phyloP scores from a whole-genome alignment of 2,329 filamentous ascomycete species.

The Chrysoporthe puriensis region DNA sequence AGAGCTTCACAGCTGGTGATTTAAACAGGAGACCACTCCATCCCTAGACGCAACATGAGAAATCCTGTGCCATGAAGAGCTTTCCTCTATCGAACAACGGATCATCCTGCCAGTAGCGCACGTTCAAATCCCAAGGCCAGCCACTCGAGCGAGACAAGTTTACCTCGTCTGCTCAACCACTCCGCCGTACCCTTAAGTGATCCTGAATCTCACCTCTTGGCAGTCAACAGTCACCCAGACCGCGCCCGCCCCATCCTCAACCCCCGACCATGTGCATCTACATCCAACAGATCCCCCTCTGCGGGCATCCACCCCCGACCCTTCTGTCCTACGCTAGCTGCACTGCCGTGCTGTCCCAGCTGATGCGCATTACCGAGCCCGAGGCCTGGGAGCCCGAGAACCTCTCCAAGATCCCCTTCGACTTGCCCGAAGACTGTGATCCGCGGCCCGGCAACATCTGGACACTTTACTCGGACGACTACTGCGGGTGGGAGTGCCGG shows the following conservation, averaged over 20 bases:
- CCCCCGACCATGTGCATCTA: conserved; percentile 34
- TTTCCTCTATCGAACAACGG: not conserved
- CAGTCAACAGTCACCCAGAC: too few species aligned
- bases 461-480: conserved; percentile 29
- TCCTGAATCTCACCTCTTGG: too few species aligned
- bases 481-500: conserved; percentile 37
- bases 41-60: not conserved
- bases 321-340: conserved; percentile 34
- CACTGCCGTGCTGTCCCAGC: conserved; percentile 27
- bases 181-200: too few species aligned
- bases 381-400: conserved; percentile 31
- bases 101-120: too few species aligned
- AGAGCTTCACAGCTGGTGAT: not conserved
- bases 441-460: conserved; percentile 30
- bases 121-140: too few species aligned
- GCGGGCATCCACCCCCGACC: conserved; percentile 30
- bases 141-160: too few species aligned
- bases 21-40: conserved; percentile 1
- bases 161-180: too few species aligned
- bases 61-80: not conserved
- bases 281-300: conserved; percentile 32
- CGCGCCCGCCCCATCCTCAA: too few species aligned
- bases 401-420: conserved; percentile 29
- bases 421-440: conserved; percentile 30
- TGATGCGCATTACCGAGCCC: conserved; percentile 31